Base-by-base conservation (phyloP, 768 basidiomycete species). In the Strobilomyces dryophilus region DNA sequence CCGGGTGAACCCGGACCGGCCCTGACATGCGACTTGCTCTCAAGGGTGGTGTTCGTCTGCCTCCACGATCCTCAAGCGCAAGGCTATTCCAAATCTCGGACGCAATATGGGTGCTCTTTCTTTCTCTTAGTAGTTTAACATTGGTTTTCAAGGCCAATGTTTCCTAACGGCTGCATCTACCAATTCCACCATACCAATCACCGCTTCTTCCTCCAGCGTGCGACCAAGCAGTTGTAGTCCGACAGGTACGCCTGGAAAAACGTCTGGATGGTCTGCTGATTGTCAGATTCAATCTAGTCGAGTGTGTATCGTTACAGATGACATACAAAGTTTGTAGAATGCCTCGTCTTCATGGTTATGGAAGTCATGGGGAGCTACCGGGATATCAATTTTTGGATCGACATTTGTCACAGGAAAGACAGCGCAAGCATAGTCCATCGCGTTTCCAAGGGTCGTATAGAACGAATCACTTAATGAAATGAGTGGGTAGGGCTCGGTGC, bases 141-240 rank as follows among this genome's bases (percentile, higher is more conserved):
- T n/a, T n/a, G n/a, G n/a, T n/a, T n/a, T n/a, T n/a, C n/a, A n/a
- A 29, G 29, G 29, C 29, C 29, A 29, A 29, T 60, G 26, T 42
- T 55, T 65, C 60, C 67, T 71, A 7, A 76, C 47, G 11, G 76
- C 74, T 4, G 58, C 64, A 26, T 73, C 72, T 12, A 78, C 73
- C 6, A 78, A 62, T 56, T 77, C 76, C 4, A 73, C 72, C 74
- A 80, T 76, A 5, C 64, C 68, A 10, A 81, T 69, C 17, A 81
- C 76, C 0, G 76, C 80, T 60, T 81, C 80, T 48, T 82, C 80
- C 60, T 81, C 80, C 42, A 70, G 67, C 32, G 71, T 74, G 24
- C 72, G 67, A 4, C 79, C 79, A 8, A 77, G 67, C 12, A 81
- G 64, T 62, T 82, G 80, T 42, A 82, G 64, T 15, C 69, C 68